phyloP scores from a whole-genome alignment of 306 rosid genomes.

The Chamaecrista fasciculata region DNA sequence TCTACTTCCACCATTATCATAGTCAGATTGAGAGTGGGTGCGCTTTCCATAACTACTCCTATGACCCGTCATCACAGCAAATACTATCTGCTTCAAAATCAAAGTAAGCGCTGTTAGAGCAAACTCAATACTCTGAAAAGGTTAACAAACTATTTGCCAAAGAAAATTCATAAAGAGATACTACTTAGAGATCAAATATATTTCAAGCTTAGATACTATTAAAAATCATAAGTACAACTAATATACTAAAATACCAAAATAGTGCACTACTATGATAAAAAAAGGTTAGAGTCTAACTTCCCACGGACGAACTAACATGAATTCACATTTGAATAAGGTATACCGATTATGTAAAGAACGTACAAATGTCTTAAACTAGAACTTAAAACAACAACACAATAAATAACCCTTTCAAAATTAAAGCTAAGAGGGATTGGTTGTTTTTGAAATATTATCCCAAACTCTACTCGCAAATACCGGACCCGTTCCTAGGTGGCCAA shows the following conservation, averaged over 20 bases:
- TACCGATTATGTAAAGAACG: not conserved
- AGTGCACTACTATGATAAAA: not conserved
- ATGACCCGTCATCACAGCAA: conserved; percentile 64
- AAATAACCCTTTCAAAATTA: not conserved
- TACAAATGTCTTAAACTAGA: not conserved
- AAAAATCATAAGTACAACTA: not conserved
- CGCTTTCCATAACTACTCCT: conserved; percentile 71
- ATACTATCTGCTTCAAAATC: conserved; percentile 19
- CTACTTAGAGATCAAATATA: conserved; percentile 7
- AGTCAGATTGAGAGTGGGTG: conserved; percentile 62
- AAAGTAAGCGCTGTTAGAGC: not conserved
- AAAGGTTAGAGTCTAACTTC: not conserved
- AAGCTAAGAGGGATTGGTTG: too few species aligned
- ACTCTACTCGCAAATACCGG: too few species aligned
- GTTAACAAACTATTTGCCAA: conserved; percentile 16
- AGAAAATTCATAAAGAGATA: not conserved
- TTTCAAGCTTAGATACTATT: not conserved
- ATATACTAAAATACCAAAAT: not conserved
- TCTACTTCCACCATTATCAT: conserved; percentile 63
- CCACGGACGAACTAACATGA: not conserved
- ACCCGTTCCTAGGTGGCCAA: too few species aligned
- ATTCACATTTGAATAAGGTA: not conserved
- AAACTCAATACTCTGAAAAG: not conserved
- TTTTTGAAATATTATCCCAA: too few species aligned
- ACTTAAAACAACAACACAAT: not conserved